Conservation (phyloP, 139 green algal species). For the Raphidocelis subcapitata region DNA sequence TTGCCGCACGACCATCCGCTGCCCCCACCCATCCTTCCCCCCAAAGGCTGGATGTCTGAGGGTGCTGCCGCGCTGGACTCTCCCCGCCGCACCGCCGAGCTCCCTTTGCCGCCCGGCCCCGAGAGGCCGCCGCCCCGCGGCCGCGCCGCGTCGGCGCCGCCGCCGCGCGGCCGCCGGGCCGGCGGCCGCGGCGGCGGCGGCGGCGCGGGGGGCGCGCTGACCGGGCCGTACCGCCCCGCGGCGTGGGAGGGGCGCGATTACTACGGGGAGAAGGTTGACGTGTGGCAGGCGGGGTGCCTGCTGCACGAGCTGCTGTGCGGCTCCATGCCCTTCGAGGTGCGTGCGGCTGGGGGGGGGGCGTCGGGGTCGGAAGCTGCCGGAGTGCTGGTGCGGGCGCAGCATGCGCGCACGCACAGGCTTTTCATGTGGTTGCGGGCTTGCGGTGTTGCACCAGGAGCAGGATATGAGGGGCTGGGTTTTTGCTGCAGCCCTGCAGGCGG, state of each 20-base stretch:
- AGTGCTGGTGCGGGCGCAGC: not conserved
- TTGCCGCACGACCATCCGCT: no score
- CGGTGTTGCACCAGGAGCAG: not conserved
- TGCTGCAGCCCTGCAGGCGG: not conserved
- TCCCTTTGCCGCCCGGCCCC: no score
- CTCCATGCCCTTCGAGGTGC: slow-evolving; percentile 48
- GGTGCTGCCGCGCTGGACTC: no score
- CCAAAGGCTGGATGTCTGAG: no score
- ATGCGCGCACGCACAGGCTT: not conserved
- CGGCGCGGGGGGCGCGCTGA: not conserved
- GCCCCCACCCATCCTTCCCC: no score
- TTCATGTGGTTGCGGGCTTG: not conserved
- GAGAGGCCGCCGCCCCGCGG: no score
- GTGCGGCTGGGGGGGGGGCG: not conserved
- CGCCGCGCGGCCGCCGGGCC: no score
- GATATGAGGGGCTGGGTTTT: not conserved
- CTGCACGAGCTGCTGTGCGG: slow-evolving; percentile 58
- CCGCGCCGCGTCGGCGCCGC: no score
- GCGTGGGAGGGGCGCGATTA: slow-evolving; percentile 28
- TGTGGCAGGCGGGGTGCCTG: slow-evolving; percentile 60
- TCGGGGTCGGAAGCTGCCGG: no score
- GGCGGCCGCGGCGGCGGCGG: not conserved
- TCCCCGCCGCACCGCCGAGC: no score
- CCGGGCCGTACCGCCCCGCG: no score
- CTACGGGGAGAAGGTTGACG: slow-evolving; percentile 62